Percentiles rank a stretch among this genome's conserved stretches.
These are phyloP conservation scores for Avena atlantica DNA, from an alignment of 176 grass and related monocot species.

Conservation along the genomic window DNA sequence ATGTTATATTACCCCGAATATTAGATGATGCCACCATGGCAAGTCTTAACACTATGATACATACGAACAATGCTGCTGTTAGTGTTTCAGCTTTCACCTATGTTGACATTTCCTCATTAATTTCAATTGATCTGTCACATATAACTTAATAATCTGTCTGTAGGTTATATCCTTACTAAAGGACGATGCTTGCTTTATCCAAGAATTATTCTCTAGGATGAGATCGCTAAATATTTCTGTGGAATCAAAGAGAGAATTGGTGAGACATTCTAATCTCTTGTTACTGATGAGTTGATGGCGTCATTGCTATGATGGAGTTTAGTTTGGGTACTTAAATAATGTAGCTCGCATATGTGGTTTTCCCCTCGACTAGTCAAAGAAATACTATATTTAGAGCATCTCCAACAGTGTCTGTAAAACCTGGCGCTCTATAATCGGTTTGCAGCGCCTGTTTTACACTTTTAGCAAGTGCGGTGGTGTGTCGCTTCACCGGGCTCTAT, in stretches of 20 bases:
- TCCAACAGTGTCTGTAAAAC: too few relatives aligned
- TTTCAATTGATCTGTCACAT: constrained; percentile 31
- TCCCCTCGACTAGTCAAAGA: neutral
- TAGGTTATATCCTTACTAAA: constrained; percentile 96
- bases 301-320: constrained; percentile 2
- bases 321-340: constrained; percentile 24
- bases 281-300: constrained; percentile 28
- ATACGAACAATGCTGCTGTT: constrained; percentile 92
- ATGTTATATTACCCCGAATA: constrained; percentile 91
- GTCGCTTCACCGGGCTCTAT: too few relatives aligned
- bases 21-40: constrained; percentile 87
- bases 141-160: constrained; percentile 45
- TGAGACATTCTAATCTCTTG: constrained; percentile 47
- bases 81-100: constrained; percentile 52
- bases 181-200: constrained; percentile 93
- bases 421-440: too few relatives aligned
- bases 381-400: neutral
- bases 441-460: too few relatives aligned
- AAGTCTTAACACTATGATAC: constrained; percentile 90
- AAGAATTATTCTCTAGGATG: constrained; percentile 93
- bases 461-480: too few relatives aligned
- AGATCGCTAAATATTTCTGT: constrained; percentile 61
- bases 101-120: constrained; percentile 28
- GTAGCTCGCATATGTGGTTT: neutral
- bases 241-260: constrained; percentile 91